These are phyloP conservation scores for Rhizophlyctis rosea DNA, from an alignment of 192 early-diverging fungal species.

Conservation along the genomic window DNA sequence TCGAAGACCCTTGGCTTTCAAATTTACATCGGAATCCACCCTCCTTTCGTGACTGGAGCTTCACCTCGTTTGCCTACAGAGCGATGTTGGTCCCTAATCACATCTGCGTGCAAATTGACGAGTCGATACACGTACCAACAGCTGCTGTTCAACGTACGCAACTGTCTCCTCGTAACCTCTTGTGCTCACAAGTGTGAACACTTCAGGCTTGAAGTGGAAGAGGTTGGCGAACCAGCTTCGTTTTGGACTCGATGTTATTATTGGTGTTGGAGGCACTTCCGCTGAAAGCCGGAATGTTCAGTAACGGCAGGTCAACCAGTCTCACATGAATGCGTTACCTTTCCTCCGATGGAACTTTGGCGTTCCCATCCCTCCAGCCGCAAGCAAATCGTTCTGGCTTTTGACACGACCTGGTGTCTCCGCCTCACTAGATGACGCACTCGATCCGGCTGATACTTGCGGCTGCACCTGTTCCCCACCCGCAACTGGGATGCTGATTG, in stretches of 20 bases:
- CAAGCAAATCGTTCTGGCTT: neutral
- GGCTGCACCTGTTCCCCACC: neutral
- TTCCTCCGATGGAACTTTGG: slow-evolving; percentile 43
- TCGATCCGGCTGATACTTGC: neutral
- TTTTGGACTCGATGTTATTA: slow-evolving; percentile 41
- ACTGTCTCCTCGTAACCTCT: slow-evolving; percentile 1
- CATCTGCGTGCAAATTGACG: neutral
- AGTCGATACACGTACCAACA: neutral
- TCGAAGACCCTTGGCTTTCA: slow-evolving; percentile 4
- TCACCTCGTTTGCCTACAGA: slow-evolving; percentile 13
- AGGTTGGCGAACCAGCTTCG: slow-evolving; percentile 42
- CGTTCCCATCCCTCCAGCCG: slow-evolving; percentile 26
- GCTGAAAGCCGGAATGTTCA: neutral
- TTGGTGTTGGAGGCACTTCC: slow-evolving; percentile 29
- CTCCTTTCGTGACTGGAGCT: slow-evolving; percentile 20
- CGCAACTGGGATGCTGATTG: slow-evolving; percentile 20
- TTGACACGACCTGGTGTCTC: neutral
- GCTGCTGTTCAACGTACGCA: neutral
- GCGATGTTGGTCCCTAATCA: neutral
- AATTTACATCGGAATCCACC: slow-evolving; percentile 36
- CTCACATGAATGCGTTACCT: neutral
- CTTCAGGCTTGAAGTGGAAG: slow-evolving; percentile 47
- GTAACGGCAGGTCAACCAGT: neutral
- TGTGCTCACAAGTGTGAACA: slow-evolving; percentile 7
- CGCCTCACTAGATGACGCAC: neutral